Evolutionary conservation across 495 filamentous ascomycete species (phyloP), one percentile per base, ranked within the genome.

Genomic region (Entonaema liquescens): DNA sequence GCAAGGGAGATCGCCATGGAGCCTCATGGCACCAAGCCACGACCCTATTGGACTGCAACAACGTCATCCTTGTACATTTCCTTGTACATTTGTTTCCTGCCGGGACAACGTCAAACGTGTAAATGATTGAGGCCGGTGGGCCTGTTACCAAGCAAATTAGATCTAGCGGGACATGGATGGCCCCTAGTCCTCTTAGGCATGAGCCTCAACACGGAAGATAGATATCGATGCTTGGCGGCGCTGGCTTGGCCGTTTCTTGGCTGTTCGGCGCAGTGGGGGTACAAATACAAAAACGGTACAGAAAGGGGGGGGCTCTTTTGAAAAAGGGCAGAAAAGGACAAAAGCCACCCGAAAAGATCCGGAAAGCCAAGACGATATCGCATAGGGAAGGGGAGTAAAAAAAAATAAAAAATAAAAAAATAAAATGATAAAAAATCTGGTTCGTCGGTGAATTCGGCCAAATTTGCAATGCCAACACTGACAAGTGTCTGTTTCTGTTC

Each of bases 81-180:
- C 31, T 6, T 6, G 5, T 2, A 33, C 31, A 33, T 2, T 2
- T 66, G 58, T 63, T 66, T 70, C 63, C 61, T 55, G 28, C 53
- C 23, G 53, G 57, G 21, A n/a, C 62, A 66, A 73, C 62, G 71
- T 74, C 71, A 74, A 74, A 74, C 71, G 47, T 70, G 62, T 67
- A 67, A 57, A 3, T 71, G 71, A 74, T 67, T 74, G 71, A 70
- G 71, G 62, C 67, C 52, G 62, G 71, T 74, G 71, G 71, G 59
- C 35, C 62, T 9, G 29, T 17, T 29, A n/a, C 53, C 53, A 35
- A 49, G 58, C 44, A 21, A 64, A 67, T 66, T 53, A 59, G 59
- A 65, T 69, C 64, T 56, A 13, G 49, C 59, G 29, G 42, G n/a
- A n/a, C n/a, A n/a, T n/a, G n/a, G n/a, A n/a, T n/a, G n/a, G n/a